Conservation (phyloP, 345 rosid genomes). For the Lepidium sativum region DNA sequence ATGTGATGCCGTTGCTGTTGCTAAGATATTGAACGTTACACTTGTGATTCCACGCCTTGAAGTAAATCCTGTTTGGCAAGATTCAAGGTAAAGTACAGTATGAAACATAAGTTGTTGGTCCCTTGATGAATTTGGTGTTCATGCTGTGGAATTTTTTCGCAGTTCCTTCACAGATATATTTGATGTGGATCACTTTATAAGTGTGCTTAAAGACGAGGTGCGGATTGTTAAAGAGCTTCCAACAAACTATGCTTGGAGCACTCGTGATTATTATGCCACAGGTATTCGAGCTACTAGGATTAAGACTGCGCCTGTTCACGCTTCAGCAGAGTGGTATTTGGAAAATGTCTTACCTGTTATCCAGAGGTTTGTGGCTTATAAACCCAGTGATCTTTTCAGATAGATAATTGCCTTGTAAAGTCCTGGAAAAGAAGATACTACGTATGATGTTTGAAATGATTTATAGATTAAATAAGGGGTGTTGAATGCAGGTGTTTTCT, state of each 20-base stretch:
- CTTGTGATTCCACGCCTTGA: conserved; percentile 90
- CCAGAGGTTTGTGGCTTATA: conserved; percentile 50
- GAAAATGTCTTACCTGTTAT: conserved; percentile 81
- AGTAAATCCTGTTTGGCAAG: conserved; percentile 97
- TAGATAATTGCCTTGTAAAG: neutral
- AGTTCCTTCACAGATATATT: conserved; percentile 79
- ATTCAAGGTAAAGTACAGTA: conserved; percentile 68
- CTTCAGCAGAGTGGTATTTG: conserved; percentile 81
- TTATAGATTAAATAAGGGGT: neutral
- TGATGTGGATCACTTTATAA: conserved; percentile 80
- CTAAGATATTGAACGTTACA: conserved; percentile 80
- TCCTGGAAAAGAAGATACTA: neutral
- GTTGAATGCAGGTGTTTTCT: neutral
- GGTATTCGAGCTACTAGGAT: conserved; percentile 90
- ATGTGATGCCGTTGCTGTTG: conserved; percentile 98
- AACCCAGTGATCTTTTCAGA: neutral
- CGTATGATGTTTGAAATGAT: no score
- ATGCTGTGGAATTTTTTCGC: conserved; percentile 19
- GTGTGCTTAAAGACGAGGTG: conserved; percentile 47
- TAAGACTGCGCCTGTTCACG: conserved; percentile 85
- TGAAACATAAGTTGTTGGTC: neutral
- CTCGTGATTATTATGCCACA: conserved; percentile 87
- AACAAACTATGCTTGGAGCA: conserved; percentile 67
- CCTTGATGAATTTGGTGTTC: neutral
- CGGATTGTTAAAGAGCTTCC: conserved; percentile 64